Evolutionary conservation across 2,329 filamentous ascomycete species (phyloP).

Genomic region (Fusarium newnesense): DNA sequence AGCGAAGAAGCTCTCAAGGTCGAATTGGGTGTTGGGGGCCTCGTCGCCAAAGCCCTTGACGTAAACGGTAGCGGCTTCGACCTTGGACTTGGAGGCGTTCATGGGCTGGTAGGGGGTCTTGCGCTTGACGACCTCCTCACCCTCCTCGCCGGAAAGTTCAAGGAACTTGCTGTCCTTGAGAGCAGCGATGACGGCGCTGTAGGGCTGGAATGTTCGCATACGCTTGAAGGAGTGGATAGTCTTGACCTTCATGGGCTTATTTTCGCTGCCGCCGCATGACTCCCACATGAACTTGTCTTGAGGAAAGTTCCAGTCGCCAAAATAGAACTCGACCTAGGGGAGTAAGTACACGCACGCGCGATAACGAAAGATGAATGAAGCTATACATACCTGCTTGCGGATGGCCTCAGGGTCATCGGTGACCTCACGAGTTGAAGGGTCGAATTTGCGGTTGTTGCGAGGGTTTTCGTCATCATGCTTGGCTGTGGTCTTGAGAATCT

Average conservation of each 20-base stretch:
- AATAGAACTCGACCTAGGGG: constrained; percentile 90
- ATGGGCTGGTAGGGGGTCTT: constrained; percentile 74
- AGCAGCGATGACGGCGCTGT: constrained; percentile 83
- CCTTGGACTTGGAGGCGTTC: constrained; percentile 69
- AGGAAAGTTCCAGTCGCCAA: constrained; percentile 89
- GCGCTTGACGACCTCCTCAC: constrained; percentile 77
- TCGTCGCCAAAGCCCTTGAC: constrained; percentile 94
- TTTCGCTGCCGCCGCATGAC: constrained; percentile 79
- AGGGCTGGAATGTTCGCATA: constrained; percentile 94
- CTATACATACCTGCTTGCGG: constrained; percentile 75
- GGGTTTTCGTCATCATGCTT: constrained; percentile 52
- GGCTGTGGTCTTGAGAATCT: constrained; percentile 59
- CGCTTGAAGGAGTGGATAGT: constrained; percentile 89
- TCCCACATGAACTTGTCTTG: constrained; percentile 89
- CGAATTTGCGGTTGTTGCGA: constrained; percentile 74
- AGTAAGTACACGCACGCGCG: constrained; percentile 12
- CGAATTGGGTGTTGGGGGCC: constrained; percentile 85
- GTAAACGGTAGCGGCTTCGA: constrained; percentile 82
- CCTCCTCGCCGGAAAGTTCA: constrained; percentile 78
- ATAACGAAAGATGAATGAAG: neutral
- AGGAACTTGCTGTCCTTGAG: constrained; percentile 81
- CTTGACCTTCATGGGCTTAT: constrained; percentile 82
- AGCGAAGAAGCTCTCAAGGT: constrained; percentile 92
- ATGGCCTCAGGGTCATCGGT: constrained; percentile 84
- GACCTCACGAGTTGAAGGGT: constrained; percentile 73